Evolutionary conservation across 106 monocot genomes (phyloP), one percentile per base, ranked within the genome.

Genomic region (Dendrobium officinale): DNA sequence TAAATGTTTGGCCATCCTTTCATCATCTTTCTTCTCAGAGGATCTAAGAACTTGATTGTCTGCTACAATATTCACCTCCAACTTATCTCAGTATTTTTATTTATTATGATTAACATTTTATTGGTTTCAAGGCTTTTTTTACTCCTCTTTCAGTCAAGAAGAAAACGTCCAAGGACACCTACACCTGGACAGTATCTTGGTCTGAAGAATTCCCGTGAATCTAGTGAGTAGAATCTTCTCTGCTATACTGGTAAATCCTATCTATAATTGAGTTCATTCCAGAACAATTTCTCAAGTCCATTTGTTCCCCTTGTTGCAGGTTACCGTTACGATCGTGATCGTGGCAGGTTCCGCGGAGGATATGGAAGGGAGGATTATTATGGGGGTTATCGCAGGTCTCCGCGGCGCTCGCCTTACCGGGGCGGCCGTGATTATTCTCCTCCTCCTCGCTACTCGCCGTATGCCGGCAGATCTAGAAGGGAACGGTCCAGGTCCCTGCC

Each of bases 131-230:
- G 73, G 37, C 9, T 55, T 33, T 2, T 75, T 42, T 75, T 74
- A 27, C 44, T 49, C 26, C 10, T 66, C 54, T 83, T 90, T 77
- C 89, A 95, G 92, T 95, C 95, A 10, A 90, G 87, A 80, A 86
- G 95, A 70, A 83, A 88, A 80, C 87, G 95, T 0, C 87, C 92
- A 59, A 84, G 92, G 26, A 92, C 95, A 18, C 92, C 95, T 29
- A 95, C 95, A 20, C 95, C 95, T 84, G 95, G 95, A 83, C 92
- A 91, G 59, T 95, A 95, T 64, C 95, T 95, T 86, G 95, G 95
- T 2, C 55, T 91, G 86, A 92, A 92, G 78, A 92, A 83, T 45
- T 81, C 83, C 4, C 82, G 92, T 16, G 88, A 92, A 6, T 79
- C 78, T 15, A 78, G 86, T 90, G 67, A 88, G 88, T 72, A 24